Percentiles rank a stretch among this genome's conserved stretches.
phyloP scores from a whole-genome alignment of 2,329 filamentous ascomycete species.

The Aspergillus candidus region DNA sequence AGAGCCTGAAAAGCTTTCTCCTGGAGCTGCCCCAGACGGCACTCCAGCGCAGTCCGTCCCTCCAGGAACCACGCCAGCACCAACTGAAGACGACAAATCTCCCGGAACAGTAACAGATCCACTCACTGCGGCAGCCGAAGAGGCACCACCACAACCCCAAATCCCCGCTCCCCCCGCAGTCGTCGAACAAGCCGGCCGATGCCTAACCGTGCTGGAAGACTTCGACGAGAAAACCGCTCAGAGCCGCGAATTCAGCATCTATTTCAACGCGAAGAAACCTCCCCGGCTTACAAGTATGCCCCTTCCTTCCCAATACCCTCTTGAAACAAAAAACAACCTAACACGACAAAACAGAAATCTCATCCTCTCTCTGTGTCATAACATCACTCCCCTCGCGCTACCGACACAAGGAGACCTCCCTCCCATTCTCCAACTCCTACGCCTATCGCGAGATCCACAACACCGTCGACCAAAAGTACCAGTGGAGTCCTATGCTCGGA shows the following conservation, averaged over 20 bases:
- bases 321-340: constrained; percentile 2
- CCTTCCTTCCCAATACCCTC: background rate
- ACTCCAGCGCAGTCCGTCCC: constrained; percentile 3
- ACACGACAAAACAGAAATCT: constrained; percentile 33
- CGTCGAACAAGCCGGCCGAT: constrained; percentile 50
- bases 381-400: constrained; percentile 77
- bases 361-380: constrained; percentile 64
- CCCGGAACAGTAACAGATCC: constrained; percentile 16
- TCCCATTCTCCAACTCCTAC: constrained; percentile 71
- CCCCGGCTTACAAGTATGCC: constrained; percentile 44
- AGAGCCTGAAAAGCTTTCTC: background rate
- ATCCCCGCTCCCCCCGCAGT: constrained; percentile 29
- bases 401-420: constrained; percentile 74
- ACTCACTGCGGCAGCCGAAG: constrained; percentile 9
- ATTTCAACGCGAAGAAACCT: constrained; percentile 49
- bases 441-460: constrained; percentile 75
- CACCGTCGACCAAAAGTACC: constrained; percentile 65
- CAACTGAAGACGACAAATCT: constrained; percentile 7
- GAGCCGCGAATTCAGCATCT: constrained; percentile 49
- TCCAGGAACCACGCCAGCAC: background rate
- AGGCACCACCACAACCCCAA: constrained; percentile 18
- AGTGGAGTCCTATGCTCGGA: constrained; percentile 74
- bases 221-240: constrained; percentile 53
- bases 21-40: background rate
- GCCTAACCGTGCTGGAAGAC: constrained; percentile 54